Conservation (phyloP, 768 basidiomycete species). For the Leucocoprinus leucothites region DNA sequence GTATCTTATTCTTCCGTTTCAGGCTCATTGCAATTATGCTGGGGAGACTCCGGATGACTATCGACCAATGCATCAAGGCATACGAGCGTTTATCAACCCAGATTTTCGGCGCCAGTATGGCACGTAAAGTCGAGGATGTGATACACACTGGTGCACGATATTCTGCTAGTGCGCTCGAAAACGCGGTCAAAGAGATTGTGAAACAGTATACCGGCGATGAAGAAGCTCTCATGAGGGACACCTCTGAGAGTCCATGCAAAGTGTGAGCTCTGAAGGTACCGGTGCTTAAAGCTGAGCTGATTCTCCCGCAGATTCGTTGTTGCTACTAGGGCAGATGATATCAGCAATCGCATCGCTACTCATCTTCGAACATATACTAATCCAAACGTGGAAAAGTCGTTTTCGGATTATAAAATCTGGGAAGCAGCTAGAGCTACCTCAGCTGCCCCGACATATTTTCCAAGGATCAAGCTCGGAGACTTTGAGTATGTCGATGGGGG, state of each 20-base stretch:
- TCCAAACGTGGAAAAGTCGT: slow-evolving; percentile 22
- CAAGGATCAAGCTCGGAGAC: slow-evolving; percentile 22
- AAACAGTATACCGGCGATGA: slow-evolving; percentile 21
- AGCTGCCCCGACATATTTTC: slow-evolving; percentile 31
- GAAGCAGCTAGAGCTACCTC: slow-evolving; percentile 32
- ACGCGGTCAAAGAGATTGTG: slow-evolving; percentile 24
- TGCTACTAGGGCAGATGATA: slow-evolving; percentile 20
- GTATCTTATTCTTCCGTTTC: background rate
- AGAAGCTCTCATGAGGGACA: slow-evolving; percentile 24
- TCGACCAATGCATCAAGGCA: slow-evolving; percentile 28
- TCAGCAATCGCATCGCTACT: slow-evolving; percentile 24
- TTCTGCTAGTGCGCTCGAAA: slow-evolving; percentile 21
- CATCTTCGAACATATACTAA: slow-evolving; percentile 27
- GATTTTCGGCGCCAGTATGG: slow-evolving; percentile 24
- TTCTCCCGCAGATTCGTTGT: slow-evolving; percentile 22
- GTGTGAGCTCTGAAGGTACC: slow-evolving; percentile 27
- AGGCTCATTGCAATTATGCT: slow-evolving; percentile 36
- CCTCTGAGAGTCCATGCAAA: slow-evolving; percentile 23
- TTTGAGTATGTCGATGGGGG: slow-evolving; percentile 31
- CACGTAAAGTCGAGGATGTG: slow-evolving; percentile 14
- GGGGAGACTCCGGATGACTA: slow-evolving; percentile 31
- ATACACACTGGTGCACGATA: slow-evolving; percentile 22
- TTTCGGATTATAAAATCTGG: slow-evolving; percentile 28
- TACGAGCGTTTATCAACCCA: slow-evolving; percentile 25
- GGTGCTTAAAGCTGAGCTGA: background rate